A percentile compares a stretch with the other conserved stretches of the same genome.
Evolutionary conservation across 2,329 filamentous ascomycete genomes (phyloP).

Genomic region (Phialophora chinensis): DNA sequence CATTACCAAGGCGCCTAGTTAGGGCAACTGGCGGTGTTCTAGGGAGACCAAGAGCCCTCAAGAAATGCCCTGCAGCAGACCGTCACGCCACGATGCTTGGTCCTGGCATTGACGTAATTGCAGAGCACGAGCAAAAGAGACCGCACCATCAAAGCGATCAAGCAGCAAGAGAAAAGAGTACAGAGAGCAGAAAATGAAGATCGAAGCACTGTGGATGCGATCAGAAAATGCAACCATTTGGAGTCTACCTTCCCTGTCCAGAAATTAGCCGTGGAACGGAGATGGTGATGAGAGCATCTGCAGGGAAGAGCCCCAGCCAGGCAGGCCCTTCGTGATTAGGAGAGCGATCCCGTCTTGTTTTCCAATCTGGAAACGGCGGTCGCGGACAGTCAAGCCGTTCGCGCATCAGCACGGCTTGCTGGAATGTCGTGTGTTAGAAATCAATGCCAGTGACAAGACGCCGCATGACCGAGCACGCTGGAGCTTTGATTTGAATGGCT

Average conservation of each 20-base stretch:
- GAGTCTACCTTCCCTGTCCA: slow-evolving; percentile 2
- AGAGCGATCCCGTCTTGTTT: slow-evolving; percentile 1
- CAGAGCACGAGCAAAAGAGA: background rate
- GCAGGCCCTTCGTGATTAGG: background rate
- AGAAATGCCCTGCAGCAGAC: background rate
- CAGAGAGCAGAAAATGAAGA: slow-evolving; percentile 4
- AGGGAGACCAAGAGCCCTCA: background rate
- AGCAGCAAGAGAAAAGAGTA: background rate
- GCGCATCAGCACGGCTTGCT: slow-evolving; percentile 4
- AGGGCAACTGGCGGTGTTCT: background rate
- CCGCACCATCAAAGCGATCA: background rate
- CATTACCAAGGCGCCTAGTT: background rate
- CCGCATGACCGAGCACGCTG: background rate
- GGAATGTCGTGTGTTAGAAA: background rate
- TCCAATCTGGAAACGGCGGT: slow-evolving; percentile 14
- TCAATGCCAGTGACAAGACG: background rate
- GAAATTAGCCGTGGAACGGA: slow-evolving; percentile 18
- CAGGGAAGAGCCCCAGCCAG: background rate
- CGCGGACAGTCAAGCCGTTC: background rate
- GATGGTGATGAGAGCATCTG: background rate
- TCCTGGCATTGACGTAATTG: slow-evolving; percentile 1
- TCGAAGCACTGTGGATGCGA: background rate
- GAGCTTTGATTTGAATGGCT: background rate
- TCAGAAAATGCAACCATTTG: background rate
- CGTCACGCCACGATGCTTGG: slow-evolving; percentile 7